Conservation (phyloP, 768 basidiomycete species). For the Boletus patriciae region DNA sequence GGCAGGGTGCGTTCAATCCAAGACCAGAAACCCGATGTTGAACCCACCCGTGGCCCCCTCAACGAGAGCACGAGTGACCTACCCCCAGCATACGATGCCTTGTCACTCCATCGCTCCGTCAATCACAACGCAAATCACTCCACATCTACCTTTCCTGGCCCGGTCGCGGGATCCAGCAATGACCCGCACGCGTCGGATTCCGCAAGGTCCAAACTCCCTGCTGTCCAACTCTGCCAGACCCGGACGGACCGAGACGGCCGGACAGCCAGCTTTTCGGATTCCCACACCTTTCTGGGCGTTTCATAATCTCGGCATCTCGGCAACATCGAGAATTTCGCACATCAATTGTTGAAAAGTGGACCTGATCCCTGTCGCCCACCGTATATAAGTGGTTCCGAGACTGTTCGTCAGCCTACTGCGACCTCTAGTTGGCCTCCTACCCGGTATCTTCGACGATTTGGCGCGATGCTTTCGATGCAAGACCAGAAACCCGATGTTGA, state of each 20-base stretch:
- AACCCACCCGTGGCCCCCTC: background rate
- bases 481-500: background rate
- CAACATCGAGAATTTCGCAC: too few relatives aligned
- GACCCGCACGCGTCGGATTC: too few relatives aligned
- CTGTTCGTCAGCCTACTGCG: background rate
- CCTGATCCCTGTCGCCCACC: too few relatives aligned
- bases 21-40: background rate
- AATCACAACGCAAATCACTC: background rate
- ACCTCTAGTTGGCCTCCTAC: background rate
- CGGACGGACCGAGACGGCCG: too few relatives aligned
- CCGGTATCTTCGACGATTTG: background rate
- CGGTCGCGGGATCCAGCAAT: background rate
- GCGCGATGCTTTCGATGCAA: background rate
- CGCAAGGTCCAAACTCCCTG: background rate
- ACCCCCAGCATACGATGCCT: constrained; percentile 19
- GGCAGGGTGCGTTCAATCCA: background rate
- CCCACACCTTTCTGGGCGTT: too few relatives aligned
- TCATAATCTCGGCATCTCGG: too few relatives aligned
- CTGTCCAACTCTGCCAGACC: too few relatives aligned
- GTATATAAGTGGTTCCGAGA: background rate
- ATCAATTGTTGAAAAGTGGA: too few relatives aligned
- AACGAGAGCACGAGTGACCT: background rate
- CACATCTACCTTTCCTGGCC: background rate
- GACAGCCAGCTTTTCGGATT: too few relatives aligned
- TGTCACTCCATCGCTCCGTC: background rate